A percentile compares a stretch with the other conserved stretches of the same genome.
Evolutionary conservation across 2,329 filamentous ascomycete genomes (phyloP).

Genomic region (Alternaria metachromatica): DNA sequence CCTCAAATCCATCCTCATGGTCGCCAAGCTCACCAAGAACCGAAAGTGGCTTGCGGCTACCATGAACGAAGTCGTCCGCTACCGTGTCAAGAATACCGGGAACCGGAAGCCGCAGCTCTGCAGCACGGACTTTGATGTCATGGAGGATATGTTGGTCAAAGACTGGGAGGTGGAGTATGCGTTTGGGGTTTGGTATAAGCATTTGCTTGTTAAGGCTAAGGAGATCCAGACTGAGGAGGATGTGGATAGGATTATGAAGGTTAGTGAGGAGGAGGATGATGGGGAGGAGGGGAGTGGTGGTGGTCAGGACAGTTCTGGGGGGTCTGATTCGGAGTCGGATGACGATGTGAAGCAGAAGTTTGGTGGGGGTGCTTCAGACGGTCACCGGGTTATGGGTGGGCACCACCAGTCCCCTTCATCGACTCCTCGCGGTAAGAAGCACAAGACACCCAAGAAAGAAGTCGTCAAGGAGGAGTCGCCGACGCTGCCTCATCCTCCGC

Average conservation of each 20-base stretch:
- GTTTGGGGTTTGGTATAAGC: slow-evolving; percentile 42
- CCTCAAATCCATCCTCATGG: slow-evolving; percentile 35
- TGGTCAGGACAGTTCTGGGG: slow-evolving; percentile 3
- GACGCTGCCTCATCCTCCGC: not conserved
- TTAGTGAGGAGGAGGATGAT: slow-evolving; percentile 5
- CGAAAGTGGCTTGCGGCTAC: slow-evolving; percentile 31
- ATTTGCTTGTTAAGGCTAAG: slow-evolving; percentile 29
- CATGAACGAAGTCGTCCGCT: slow-evolving; percentile 36
- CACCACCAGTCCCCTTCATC: slow-evolving; percentile 5
- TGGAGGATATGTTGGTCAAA: slow-evolving; percentile 40
- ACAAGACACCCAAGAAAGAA: slow-evolving; percentile 2
- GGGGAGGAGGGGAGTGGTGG: slow-evolving; percentile 10
- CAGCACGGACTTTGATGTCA: slow-evolving; percentile 42
- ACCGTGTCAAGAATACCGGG: slow-evolving; percentile 40
- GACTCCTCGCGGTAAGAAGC: slow-evolving; percentile 3
- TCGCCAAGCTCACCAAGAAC: slow-evolving; percentile 31
- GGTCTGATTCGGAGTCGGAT: slow-evolving; percentile 2
- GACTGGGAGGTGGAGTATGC: slow-evolving; percentile 30
- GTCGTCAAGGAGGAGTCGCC: not conserved
- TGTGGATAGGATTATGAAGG: slow-evolving; percentile 29
- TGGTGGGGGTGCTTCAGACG: slow-evolving; percentile 2
- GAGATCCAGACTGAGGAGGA: slow-evolving; percentile 25
- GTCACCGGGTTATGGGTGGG: slow-evolving; percentile 9
- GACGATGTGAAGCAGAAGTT: slow-evolving; percentile 5
- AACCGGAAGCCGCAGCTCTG: slow-evolving; percentile 43